These are phyloP conservation scores for Entamoeba moshkovskii DNA, from an alignment of 208 protist species.

Conservation along the genomic window DNA sequence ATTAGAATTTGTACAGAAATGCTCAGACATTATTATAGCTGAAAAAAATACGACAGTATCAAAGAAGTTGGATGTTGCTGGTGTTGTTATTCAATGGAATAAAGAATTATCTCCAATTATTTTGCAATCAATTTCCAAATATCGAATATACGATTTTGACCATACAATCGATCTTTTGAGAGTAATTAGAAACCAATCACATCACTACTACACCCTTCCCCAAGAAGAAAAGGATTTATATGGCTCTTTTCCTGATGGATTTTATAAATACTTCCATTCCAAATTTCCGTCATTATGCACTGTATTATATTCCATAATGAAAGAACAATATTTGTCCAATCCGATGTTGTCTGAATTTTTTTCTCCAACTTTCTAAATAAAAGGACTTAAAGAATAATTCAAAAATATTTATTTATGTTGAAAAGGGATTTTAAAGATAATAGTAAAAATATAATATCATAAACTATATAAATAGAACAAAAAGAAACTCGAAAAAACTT, in stretches of 20 bases:
- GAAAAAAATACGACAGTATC: background rate
- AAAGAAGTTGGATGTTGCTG: background rate
- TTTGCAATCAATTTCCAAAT: background rate
- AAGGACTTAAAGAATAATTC: no score
- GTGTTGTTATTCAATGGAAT: background rate
- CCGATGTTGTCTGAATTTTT: background rate
- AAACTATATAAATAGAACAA: no score
- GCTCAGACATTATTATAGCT: background rate
- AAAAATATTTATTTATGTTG: no score
- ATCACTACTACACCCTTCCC: background rate
- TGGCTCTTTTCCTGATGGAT: background rate
- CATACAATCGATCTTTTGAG: background rate
- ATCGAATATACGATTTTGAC: background rate
- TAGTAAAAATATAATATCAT: no score
- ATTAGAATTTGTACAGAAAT: background rate
- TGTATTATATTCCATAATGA: background rate
- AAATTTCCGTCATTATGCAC: background rate
- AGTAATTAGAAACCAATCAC: background rate
- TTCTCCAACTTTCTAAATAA: no score
- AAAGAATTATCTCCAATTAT: background rate
- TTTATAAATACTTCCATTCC: background rate
- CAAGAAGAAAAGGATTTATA: background rate
- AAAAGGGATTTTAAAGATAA: no score
- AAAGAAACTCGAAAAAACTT: background rate
- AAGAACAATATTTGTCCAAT: background rate